These are phyloP conservation scores for Mucor sp. DNA, from an alignment of 371 early-diverging fungal genomes.

Conservation along the genomic window DNA sequence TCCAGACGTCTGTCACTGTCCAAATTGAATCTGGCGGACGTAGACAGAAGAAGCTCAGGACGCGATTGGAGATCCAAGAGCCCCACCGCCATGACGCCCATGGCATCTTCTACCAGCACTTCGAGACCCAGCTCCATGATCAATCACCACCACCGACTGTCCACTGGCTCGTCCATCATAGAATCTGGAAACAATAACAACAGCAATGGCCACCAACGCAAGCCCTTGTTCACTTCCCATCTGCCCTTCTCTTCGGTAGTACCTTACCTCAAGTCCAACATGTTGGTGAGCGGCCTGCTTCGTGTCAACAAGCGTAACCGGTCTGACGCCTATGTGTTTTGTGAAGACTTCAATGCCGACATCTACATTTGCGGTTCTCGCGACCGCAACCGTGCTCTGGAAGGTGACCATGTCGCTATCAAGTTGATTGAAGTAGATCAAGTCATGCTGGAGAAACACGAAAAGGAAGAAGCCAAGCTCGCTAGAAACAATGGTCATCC, in stretches of 20 bases:
- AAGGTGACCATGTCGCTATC: constrained; percentile 86
- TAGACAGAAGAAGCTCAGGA: neutral
- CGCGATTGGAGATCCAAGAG: constrained; percentile 10
- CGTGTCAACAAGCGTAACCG: constrained; percentile 84
- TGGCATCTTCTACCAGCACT: neutral
- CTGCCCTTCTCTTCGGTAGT: constrained; percentile 54
- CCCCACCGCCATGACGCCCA: neutral
- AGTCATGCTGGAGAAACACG: constrained; percentile 53
- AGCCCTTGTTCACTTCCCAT: constrained; percentile 56
- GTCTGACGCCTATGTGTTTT: constrained; percentile 84
- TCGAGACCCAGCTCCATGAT: constrained; percentile 14
- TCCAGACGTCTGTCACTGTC: neutral
- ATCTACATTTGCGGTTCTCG: constrained; percentile 79
- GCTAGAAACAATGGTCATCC: constrained; percentile 48
- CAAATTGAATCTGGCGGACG: neutral
- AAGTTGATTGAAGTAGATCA: constrained; percentile 69
- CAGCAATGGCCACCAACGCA: constrained; percentile 29
- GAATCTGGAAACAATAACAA: neutral
- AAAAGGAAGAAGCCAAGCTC: constrained; percentile 53
- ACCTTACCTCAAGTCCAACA: constrained; percentile 45
- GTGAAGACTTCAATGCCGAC: constrained; percentile 64
- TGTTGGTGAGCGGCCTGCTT: constrained; percentile 66
- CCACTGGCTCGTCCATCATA: constrained; percentile 6
- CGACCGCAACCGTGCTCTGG: constrained; percentile 84
- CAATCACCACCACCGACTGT: constrained; percentile 7